phyloP scores from a whole-genome alignment of 1,284 basidiomycete species.

The Psilocybe mexicana region DNA sequence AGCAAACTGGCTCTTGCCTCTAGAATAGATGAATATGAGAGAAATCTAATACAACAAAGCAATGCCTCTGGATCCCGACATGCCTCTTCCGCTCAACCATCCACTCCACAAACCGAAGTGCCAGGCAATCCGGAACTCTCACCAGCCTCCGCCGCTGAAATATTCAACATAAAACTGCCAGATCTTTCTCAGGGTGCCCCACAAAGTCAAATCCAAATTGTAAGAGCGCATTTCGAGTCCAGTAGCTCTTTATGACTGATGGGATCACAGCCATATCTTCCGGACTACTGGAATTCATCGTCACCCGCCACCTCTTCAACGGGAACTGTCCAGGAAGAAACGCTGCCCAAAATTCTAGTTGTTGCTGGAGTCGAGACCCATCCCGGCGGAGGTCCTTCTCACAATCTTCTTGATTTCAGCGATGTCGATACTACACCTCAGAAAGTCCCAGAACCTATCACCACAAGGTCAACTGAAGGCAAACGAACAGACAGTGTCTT shows the following conservation, averaged over 20 bases:
- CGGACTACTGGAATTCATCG: constrained; percentile 71
- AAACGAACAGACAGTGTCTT: constrained; percentile 31
- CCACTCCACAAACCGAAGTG: constrained; percentile 6
- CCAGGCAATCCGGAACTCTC: constrained; percentile 18
- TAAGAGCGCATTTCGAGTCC: constrained; percentile 38
- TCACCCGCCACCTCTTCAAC: constrained; percentile 32
- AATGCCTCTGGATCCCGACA: constrained; percentile 7
- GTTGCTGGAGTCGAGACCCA: constrained; percentile 68
- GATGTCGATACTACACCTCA: constrained; percentile 19
- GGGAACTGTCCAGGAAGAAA: constrained; percentile 26
- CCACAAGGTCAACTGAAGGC: not conserved
- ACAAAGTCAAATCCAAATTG: constrained; percentile 55
- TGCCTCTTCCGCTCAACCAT: constrained; percentile 5
- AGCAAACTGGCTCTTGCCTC: constrained; percentile 58
- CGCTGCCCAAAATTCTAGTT: constrained; percentile 69
- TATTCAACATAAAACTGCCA: constrained; percentile 57
- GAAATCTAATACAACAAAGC: constrained; percentile 6
- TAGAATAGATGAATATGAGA: constrained; percentile 55
- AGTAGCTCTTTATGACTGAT: constrained; percentile 5
- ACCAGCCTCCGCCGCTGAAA: constrained; percentile 23
- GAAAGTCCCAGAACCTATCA: not conserved
- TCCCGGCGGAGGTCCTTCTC: constrained; percentile 63
- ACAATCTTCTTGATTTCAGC: constrained; percentile 50
- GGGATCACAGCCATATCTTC: constrained; percentile 61
- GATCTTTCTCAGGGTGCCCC: constrained; percentile 46